These are phyloP conservation scores for Westerdykella sp. DNA, from an alignment of 2,329 filamentous ascomycete species.

Conservation along the genomic window DNA sequence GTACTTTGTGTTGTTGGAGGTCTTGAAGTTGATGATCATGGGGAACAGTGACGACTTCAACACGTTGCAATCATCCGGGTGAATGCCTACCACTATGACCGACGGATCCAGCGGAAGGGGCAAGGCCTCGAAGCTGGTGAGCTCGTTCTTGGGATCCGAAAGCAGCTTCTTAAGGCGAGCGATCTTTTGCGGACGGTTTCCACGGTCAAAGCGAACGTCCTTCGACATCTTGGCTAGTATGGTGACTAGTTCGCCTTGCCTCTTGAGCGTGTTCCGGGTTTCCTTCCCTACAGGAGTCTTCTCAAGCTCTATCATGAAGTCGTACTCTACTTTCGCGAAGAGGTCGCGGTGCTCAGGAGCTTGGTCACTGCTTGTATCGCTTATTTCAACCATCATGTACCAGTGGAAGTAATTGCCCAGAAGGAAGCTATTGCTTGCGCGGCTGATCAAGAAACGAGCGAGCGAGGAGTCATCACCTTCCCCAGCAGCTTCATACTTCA, in stretches of 20 bases:
- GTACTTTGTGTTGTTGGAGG: constrained; percentile 68
- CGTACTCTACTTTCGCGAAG: constrained; percentile 88
- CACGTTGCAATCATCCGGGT: constrained; percentile 78
- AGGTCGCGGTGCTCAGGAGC: constrained; percentile 70
- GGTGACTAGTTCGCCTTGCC: constrained; percentile 84
- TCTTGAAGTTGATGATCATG: constrained; percentile 86
- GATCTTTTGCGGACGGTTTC: constrained; percentile 71
- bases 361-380: constrained; percentile 72
- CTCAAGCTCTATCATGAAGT: constrained; percentile 88
- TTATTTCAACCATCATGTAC: constrained; percentile 98
- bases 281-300: constrained; percentile 64
- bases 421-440: constrained; percentile 81
- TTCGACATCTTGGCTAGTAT: constrained; percentile 83
- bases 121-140: constrained; percentile 74
- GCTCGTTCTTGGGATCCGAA: constrained; percentile 83
- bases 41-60: constrained; percentile 95
- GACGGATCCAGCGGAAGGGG: constrained; percentile 84
- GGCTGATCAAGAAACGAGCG: constrained; percentile 79
- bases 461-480: constrained; percentile 76
- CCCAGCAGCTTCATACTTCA: constrained; percentile 60
- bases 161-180: constrained; percentile 80
- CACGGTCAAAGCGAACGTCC: constrained; percentile 75
- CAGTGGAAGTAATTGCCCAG: constrained; percentile 95
- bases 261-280: constrained; percentile 66
- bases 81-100: constrained; percentile 69